phyloP scores from a whole-genome alignment of 1,139 yeast genomes.

The Hansenula sp. region DNA sequence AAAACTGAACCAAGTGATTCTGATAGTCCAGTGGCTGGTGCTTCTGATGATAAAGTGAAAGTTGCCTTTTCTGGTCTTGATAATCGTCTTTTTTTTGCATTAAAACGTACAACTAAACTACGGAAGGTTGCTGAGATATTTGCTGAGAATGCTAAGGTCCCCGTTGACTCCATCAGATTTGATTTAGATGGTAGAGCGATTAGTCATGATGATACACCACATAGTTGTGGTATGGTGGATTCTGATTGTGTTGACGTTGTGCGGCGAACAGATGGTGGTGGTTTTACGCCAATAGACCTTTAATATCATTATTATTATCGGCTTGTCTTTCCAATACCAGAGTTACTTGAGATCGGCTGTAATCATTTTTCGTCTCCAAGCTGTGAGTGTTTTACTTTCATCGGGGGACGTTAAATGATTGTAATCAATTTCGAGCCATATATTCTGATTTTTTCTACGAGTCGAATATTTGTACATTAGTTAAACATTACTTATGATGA shows the following conservation, averaged over 20 bases:
- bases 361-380: background rate
- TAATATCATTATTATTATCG: background rate
- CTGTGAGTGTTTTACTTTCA: background rate
- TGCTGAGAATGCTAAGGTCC: constrained; percentile 6
- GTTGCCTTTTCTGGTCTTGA: constrained; percentile 13
- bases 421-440: background rate
- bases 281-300: background rate
- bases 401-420: background rate
- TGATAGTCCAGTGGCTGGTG: background rate
- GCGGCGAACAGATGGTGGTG: constrained; percentile 10
- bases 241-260: constrained; percentile 11
- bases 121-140: constrained; percentile 13
- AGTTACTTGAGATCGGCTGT: background rate
- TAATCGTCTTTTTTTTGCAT: constrained; percentile 11
- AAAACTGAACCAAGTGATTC: background rate
- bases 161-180: constrained; percentile 4
- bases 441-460: background rate
- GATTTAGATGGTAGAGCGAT: constrained; percentile 6
- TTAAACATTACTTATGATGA: too few relatives aligned
- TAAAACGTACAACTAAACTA: constrained; percentile 11
- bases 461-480: background rate
- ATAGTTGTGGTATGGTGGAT: constrained; percentile 6
- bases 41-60: constrained; percentile 8
- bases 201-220: constrained; percentile 7
- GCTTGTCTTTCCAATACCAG: background rate